Evolutionary conservation across 2,329 filamentous ascomycete species (phyloP).

Genomic region (Venturia pyrina): DNA sequence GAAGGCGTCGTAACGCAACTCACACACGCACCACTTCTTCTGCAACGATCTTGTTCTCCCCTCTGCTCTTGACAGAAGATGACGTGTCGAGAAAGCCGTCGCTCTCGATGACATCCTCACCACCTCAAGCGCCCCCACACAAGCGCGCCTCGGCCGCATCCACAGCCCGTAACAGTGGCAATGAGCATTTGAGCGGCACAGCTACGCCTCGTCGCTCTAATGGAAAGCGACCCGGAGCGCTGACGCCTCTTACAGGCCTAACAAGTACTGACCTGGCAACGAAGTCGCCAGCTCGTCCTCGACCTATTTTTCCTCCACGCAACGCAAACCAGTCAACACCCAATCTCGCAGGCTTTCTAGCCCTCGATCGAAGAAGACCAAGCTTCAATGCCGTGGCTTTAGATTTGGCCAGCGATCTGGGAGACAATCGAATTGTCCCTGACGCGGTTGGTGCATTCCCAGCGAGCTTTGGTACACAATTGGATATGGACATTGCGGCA

Average conservation of each 20-base stretch:
- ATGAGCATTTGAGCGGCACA: neutral
- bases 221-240: neutral
- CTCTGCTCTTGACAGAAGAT: slow-evolving; percentile 42
- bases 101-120: slow-evolving; percentile 23
- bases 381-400: slow-evolving; percentile 35
- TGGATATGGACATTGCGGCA: slow-evolving; percentile 23
- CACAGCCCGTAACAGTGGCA: slow-evolving; percentile 13
- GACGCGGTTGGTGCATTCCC: slow-evolving; percentile 54
- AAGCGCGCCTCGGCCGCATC: slow-evolving; percentile 18
- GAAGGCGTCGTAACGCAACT: slow-evolving; percentile 16
- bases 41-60: slow-evolving; percentile 77
- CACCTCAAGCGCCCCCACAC: slow-evolving; percentile 18
- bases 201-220: slow-evolving; percentile 18
- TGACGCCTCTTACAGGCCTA: neutral
- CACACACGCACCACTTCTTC: slow-evolving; percentile 70
- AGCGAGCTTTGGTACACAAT: slow-evolving; percentile 68
- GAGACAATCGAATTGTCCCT: slow-evolving; percentile 49
- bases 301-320: slow-evolving; percentile 46
- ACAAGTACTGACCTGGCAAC: neutral
- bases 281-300: slow-evolving; percentile 31
- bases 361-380: slow-evolving; percentile 27
- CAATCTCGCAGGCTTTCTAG: slow-evolving; percentile 44
- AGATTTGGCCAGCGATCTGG: slow-evolving; percentile 64
- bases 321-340: slow-evolving; percentile 46
- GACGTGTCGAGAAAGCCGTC: slow-evolving; percentile 27